Base-by-base conservation (phyloP, 257 asterid genomes). In the Scutellaria galericulata region DNA sequence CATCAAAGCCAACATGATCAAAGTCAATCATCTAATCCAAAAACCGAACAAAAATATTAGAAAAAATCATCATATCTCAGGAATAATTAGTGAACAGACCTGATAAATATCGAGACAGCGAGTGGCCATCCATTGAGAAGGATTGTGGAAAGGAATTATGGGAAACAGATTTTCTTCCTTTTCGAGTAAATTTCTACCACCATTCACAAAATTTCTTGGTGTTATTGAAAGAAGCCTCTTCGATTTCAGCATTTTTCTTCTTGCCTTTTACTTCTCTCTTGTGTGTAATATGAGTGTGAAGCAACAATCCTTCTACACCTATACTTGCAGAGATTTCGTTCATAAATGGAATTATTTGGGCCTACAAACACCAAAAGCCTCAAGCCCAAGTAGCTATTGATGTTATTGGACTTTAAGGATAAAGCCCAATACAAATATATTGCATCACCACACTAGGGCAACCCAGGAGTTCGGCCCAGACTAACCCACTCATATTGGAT, bases 71-170 rank as follows among this genome's bases (percentile, higher is more conserved):
- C 12, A 10, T 5, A 35, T 22, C 14, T 35, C 10, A 24, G 53
- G 11, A 6, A 40, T 18, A 57, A 24, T 45, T 48, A 2, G 37
- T 7, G 47, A 66, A 79, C 76, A 0, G 73, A 90, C 98, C 98
- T 95, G 94, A 61, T 83, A 83, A 79, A 95, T 70, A 77, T 90
- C 97, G 31, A 88, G 84, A 77, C 83, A 95, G 74, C 99, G 98
- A 40, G 51, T 74, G 63, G 94, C 84, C 46, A 78, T 84, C 92
- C 85, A 82, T 75, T 70, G 92, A 15, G 77, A 83, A 50, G 97
- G 96, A 80, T 59, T 74, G 47, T 31, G 75, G 5, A 55, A 44
- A 71, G 87, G 85, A 31, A 84, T 76, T 14, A 44, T 22, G 27
- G 86, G 82, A 24, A 78, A 42, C 22, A 76, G 51, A 48, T 78